A percentile compares a stretch with the other conserved stretches of the same genome.
Evolutionary conservation across 179 eudicot genomes (phyloP).

Genomic region (Sideroxylon spinosum): DNA sequence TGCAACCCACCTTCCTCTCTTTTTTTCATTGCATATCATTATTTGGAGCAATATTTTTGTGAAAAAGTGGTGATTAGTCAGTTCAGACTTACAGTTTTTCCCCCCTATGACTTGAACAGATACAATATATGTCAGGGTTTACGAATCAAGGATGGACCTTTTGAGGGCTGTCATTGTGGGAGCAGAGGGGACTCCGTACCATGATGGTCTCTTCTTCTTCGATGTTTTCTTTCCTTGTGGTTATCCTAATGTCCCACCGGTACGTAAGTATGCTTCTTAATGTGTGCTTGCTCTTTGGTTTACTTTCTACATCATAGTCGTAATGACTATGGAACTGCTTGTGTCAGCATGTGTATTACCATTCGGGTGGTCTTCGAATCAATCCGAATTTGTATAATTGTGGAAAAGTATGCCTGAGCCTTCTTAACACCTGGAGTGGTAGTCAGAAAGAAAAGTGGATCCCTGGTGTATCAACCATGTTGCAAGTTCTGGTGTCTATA

Average conservation of each 20-base stretch:
- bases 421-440: constrained; percentile 79
- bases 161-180: constrained; percentile 80
- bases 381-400: constrained; percentile 69
- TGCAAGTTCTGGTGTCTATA: constrained; percentile 78
- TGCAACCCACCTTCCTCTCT: background rate
- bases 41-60: too few relatives aligned
- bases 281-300: constrained; percentile 11
- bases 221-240: constrained; percentile 52
- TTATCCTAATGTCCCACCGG: constrained; percentile 76
- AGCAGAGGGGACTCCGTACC: constrained; percentile 89
- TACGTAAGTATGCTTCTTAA: constrained; percentile 35
- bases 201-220: constrained; percentile 83
- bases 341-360: constrained; percentile 62
- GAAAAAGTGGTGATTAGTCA: too few relatives aligned
- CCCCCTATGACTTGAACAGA: constrained; percentile 33
- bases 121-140: constrained; percentile 72
- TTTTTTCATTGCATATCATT: background rate
- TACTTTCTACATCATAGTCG: constrained; percentile 9
- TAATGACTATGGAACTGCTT: constrained; percentile 16
- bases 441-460: constrained; percentile 54
- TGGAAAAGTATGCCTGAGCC: constrained; percentile 89
- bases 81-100: too few relatives aligned
- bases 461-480: constrained; percentile 63
- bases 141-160: constrained; percentile 78
- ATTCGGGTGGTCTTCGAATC: constrained; percentile 72